Conservation (phyloP, 2,329 filamentous ascomycete genomes). For the Aspergillus candidus region DNA sequence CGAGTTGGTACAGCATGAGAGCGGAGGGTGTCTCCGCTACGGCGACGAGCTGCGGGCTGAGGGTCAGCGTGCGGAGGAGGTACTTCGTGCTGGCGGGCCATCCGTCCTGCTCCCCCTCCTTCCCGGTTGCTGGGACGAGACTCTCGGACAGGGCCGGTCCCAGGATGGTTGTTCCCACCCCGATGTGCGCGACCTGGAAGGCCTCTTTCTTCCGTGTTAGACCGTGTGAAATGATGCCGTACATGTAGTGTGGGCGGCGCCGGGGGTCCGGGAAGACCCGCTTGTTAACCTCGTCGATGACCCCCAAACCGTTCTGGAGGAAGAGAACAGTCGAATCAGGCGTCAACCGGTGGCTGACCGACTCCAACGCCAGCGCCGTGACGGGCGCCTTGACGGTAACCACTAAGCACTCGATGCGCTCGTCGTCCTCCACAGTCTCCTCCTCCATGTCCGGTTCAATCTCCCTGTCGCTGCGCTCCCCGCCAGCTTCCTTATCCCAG, state of each 20-base stretch:
- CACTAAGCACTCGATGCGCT: conserved; percentile 62
- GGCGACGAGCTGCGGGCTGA: conserved; percentile 5
- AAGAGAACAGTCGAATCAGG: conserved; percentile 63
- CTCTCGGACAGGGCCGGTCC: conserved; percentile 35
- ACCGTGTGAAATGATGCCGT: conserved; percentile 58
- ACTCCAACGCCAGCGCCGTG: conserved; percentile 55
- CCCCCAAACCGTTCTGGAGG: conserved; percentile 68
- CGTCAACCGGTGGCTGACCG: conserved; percentile 57
- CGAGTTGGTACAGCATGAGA: conserved; percentile 15
- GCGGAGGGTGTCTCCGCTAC: conserved; percentile 5
- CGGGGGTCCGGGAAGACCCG: conserved; percentile 58
- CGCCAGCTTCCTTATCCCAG: conserved; percentile 13
- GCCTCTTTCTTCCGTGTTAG: conserved; percentile 36
- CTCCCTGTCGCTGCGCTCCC: conserved; percentile 2
- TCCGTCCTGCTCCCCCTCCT: no score
- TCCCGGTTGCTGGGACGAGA: no score
- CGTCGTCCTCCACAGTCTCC: conserved; percentile 5
- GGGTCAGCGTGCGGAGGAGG: conserved; percentile 5
- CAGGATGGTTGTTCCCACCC: conserved; percentile 49
- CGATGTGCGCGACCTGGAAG: conserved; percentile 49
- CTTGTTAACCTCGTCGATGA: conserved; percentile 66
- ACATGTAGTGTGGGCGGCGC: conserved; percentile 62
- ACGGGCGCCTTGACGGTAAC: conserved; percentile 65
- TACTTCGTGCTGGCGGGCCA: conserved; percentile 12
- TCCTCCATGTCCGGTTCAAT: neutral